Evolutionary conservation across 2,329 filamentous ascomycete genomes (phyloP), one percentile per base, ranked within the genome.

Genomic region (Aspergillus neoniger): DNA sequence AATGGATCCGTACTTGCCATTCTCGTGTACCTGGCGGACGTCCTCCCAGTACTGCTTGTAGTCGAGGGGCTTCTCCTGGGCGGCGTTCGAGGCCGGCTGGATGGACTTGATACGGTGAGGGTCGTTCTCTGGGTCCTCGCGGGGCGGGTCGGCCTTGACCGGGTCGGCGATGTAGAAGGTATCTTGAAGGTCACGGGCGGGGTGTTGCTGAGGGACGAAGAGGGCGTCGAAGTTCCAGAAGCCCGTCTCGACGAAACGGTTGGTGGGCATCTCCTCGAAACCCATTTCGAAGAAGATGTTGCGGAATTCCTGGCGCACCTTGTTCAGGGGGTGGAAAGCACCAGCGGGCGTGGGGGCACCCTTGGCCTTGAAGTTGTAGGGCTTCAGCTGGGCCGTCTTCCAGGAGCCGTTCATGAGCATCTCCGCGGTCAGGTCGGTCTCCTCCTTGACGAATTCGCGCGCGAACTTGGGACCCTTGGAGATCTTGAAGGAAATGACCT

Each of bases 201-300:
- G 95, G 77, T 99, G 95, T 83, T 99, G 95, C 80, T 96, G 95
- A 30, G 94, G 94, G 56, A 98, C 94, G 77, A 94, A 97, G 65
- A 99, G 91, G 23, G 93, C 88, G 74, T 98, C 94, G 77, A 98
- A 98, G 80, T 98, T 98, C 92, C 95, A 99, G 88, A 98, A 97
- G 50, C 94, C 93, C 12, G 93, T 94, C 80, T 99, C 95, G 64
- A 98, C 93, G 75, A 89, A 97, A 76, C 91, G 87, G 79, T 90
- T 90, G 53, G 94, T 97, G 14, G 93, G 91, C 95, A 99, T 98
- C 82, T 99, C 95, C 72, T 94, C 89, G 81, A 98, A 99, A 56
- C 94, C 95, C 88, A 96, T 96, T 76, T 96, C 92, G 80, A 99
- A 98, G 87, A 99, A 99, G 75, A 99, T 97, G 74, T 95, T 91